A percentile compares a stretch with the other conserved stretches of the same genome.
Evolutionary conservation across 768 basidiomycete species (phyloP).

Genomic region (Suillus brevipes): DNA sequence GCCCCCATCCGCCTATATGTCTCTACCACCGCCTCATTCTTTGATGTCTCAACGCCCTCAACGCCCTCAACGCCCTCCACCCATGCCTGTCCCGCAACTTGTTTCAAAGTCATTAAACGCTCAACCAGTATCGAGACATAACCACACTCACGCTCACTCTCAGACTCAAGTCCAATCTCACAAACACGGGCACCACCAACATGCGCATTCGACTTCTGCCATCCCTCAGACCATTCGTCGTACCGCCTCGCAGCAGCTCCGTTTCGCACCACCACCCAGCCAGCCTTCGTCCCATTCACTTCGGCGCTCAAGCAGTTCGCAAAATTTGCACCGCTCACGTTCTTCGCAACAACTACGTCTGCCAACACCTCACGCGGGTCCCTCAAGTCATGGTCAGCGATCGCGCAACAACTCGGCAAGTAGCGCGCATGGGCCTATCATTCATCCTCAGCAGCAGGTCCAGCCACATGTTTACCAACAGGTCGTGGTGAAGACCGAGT

Average conservation of each 20-base stretch:
- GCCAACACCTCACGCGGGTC: slow-evolving; percentile 8
- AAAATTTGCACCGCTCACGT: slow-evolving; percentile 1
- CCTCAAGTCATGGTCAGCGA: slow-evolving; percentile 16
- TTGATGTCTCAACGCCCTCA: not conserved
- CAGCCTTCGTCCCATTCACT: slow-evolving; percentile 2
- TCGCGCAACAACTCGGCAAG: slow-evolving; percentile 25
- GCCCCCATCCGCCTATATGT: not conserved
- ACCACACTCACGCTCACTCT: slow-evolving; percentile 10
- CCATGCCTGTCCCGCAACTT: slow-evolving; percentile 41
- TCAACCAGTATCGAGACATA: slow-evolving; percentile 8
- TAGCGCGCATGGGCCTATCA: slow-evolving; percentile 4
- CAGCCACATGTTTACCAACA: slow-evolving; percentile 12
- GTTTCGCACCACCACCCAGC: not conserved
- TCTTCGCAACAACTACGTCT: not conserved
- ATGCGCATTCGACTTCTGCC: slow-evolving; percentile 28
- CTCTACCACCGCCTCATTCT: not conserved
- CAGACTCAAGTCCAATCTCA: slow-evolving; percentile 13
- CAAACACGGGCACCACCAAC: slow-evolving; percentile 19
- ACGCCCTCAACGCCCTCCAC: not conserved
- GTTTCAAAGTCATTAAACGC: slow-evolving; percentile 12
- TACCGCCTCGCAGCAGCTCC: slow-evolving; percentile 12
- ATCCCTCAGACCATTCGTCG: slow-evolving; percentile 12
- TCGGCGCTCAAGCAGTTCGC: slow-evolving; percentile 9
- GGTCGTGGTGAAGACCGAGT: slow-evolving; percentile 73
- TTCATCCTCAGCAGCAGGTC: slow-evolving; percentile 1